These are phyloP conservation scores for Pseudogymnoascus sp. DNA, from an alignment of 2,329 filamentous ascomycete species.

Conservation along the genomic window DNA sequence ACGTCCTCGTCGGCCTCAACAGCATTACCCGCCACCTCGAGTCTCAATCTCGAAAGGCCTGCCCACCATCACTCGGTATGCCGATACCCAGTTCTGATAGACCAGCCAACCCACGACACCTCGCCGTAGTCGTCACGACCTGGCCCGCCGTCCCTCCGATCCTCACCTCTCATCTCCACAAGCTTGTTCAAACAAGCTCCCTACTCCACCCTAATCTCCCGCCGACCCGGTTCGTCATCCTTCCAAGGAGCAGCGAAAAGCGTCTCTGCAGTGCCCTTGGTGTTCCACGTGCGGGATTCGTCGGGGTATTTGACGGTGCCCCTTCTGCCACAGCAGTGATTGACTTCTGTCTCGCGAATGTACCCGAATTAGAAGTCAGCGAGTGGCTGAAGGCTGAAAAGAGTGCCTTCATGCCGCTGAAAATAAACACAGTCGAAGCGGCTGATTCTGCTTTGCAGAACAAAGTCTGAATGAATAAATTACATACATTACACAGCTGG, in stretches of 20 bases:
- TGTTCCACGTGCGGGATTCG: slow-evolving; percentile 54
- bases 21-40: slow-evolving; percentile 50
- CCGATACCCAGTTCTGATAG: background rate
- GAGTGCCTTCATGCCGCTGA: slow-evolving; percentile 37
- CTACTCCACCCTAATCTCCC: slow-evolving; percentile 30
- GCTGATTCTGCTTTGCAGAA: slow-evolving; percentile 15
- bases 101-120: slow-evolving; percentile 11
- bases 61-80: slow-evolving; percentile 10
- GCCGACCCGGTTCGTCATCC: slow-evolving; percentile 49
- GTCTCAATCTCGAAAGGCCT: slow-evolving; percentile 14
- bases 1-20: slow-evolving; percentile 57
- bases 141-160: slow-evolving; percentile 48
- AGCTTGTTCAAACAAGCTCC: slow-evolving; percentile 44
- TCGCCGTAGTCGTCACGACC: slow-evolving; percentile 47
- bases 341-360: slow-evolving; percentile 44
- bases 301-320: slow-evolving; percentile 49
- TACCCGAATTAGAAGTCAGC: slow-evolving; percentile 40
- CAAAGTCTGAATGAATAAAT: background rate
- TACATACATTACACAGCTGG: background rate
- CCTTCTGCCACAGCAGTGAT: slow-evolving; percentile 49
- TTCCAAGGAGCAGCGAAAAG: slow-evolving; percentile 51
- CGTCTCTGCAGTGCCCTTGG: slow-evolving; percentile 48
- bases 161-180: slow-evolving; percentile 52
- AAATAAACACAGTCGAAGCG: slow-evolving; percentile 38
- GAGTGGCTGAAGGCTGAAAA: slow-evolving; percentile 45